phyloP scores from a whole-genome alignment of 331 rosid species.

The Pyracantha coccinea region DNA sequence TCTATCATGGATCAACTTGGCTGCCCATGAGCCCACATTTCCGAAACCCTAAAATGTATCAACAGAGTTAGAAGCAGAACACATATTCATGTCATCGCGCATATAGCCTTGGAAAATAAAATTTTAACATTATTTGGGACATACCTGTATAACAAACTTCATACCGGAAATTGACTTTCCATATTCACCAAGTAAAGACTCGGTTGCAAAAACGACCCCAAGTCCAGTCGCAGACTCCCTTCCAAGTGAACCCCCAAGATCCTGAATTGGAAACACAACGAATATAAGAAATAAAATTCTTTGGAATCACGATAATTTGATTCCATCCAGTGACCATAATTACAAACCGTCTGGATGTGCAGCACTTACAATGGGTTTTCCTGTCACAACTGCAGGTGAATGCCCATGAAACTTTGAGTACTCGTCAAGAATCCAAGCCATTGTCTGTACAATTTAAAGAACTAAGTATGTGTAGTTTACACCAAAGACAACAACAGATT shows the following conservation, averaged over 20 bases:
- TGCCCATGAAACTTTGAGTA: constrained; percentile 90
- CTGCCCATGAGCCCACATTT: constrained; percentile 90
- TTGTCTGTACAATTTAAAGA: constrained; percentile 39
- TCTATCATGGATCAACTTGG: constrained; percentile 56
- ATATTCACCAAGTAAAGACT: constrained; percentile 63
- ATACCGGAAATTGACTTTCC: constrained; percentile 54
- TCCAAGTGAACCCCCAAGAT: constrained; percentile 90
- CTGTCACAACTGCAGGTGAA: constrained; percentile 89
- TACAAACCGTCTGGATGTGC: not conserved
- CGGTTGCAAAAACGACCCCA: constrained; percentile 69
- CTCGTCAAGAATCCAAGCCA: constrained; percentile 96
- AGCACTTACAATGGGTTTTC: constrained; percentile 72
- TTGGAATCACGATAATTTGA: not conserved
- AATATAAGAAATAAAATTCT: not conserved
- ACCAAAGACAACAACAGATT: not conserved
- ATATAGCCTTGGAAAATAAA: not conserved
- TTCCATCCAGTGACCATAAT: not conserved
- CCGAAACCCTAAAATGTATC: constrained; percentile 49
- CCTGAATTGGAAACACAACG: constrained; percentile 29
- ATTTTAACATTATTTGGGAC: not conserved
- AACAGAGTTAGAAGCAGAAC: not conserved
- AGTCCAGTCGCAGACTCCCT: constrained; percentile 89
- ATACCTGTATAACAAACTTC: constrained; percentile 71
- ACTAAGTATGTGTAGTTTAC: not conserved
- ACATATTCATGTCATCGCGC: not conserved